Base-by-base conservation (phyloP, 2,329 filamentous ascomycete species). In the Alternaria solani region DNA sequence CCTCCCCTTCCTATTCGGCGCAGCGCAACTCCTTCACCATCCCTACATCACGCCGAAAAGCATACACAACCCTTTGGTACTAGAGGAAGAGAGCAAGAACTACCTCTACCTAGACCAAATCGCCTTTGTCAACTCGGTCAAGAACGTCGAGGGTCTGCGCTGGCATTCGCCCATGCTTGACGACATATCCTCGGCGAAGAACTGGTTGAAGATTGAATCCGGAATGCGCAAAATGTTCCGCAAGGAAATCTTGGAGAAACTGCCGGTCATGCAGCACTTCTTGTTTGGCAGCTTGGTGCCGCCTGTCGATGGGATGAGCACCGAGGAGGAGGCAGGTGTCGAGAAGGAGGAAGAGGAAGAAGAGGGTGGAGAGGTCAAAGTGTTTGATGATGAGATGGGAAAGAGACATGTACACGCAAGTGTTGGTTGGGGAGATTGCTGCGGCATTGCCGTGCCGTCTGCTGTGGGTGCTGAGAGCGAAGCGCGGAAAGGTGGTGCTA, bases 101-200 rank as follows among this genome's bases (percentile, higher is more conserved):
- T 99, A 90, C 73, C 82, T 99, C 58, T 99, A 99, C 72, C 87
- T 99, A 0, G 91, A 94, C 53, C 95, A 98, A 79, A 92, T 99
- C 26, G 86, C 87, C 52, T 99, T 96, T 80, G 94, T 99, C 59
- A 97, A 98, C 80, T 92, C 89, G 68, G 96, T 96, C 59, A 99
- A 99, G 83, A 97, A 93, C 1, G 94, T 97, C 59, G 93, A 96
- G 73, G 94, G 94, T 1, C 82, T 99, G 62, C 87, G 95, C 44
- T 99, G 95, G 95, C 96, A 99, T 74, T 94, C 90, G 65, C 95
- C 96, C 4, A 98, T 99, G 96, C 87, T 99, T 18, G 95, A 99
- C 75, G 95, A 99, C 77, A 99, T 99, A 66, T 95, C 91, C 4
- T 89, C 92, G 1, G 91, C 94, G 16, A 94, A 92, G 77, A 91